Evolutionary conservation across 768 basidiomycete genomes (phyloP).

Genomic region (Chiua virens): DNA sequence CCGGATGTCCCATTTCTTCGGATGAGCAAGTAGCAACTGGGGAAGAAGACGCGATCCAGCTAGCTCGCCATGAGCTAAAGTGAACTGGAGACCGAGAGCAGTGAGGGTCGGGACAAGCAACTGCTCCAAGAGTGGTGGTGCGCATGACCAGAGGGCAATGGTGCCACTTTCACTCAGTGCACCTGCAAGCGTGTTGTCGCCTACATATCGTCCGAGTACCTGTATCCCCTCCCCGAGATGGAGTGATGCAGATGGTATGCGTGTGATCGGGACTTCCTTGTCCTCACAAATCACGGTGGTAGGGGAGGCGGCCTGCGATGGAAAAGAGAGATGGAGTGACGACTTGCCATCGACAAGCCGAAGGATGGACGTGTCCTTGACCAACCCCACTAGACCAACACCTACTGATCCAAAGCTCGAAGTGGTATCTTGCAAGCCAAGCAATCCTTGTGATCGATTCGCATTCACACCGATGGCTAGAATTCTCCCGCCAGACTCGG

Average conservation of each 20-base stretch:
- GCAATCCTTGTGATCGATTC: constrained; percentile 45
- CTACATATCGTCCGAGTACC: constrained; percentile 20
- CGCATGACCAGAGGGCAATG: constrained; percentile 32
- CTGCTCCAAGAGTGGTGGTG: constrained; percentile 23
- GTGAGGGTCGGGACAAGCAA: constrained; percentile 21
- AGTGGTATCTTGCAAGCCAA: constrained; percentile 34
- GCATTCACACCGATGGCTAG: constrained; percentile 65
- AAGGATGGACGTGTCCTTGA: constrained; percentile 23
- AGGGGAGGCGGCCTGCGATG: constrained; percentile 11
- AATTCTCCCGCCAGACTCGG: constrained; percentile 67
- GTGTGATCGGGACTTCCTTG: constrained; percentile 1
- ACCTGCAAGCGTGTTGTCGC: constrained; percentile 20
- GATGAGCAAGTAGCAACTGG: constrained; percentile 30
- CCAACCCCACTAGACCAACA: constrained; percentile 31
- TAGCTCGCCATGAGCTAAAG: neutral
- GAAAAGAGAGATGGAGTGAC: constrained; percentile 28
- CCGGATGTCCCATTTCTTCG: constrained; percentile 21
- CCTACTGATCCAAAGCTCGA: constrained; percentile 41
- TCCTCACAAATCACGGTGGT: constrained; percentile 10
- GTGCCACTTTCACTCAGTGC: constrained; percentile 23
- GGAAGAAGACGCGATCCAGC: constrained; percentile 17
- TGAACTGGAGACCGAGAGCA: constrained; percentile 27
- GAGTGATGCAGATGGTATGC: constrained; percentile 17
- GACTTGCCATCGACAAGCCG: constrained; percentile 25
- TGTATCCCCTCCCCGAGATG: constrained; percentile 13